A percentile compares a stretch with the other conserved stretches of the same genome.
Evolutionary conservation across 257 asterid species (phyloP).

Genomic region (Salvia miltiorrhiza): DNA sequence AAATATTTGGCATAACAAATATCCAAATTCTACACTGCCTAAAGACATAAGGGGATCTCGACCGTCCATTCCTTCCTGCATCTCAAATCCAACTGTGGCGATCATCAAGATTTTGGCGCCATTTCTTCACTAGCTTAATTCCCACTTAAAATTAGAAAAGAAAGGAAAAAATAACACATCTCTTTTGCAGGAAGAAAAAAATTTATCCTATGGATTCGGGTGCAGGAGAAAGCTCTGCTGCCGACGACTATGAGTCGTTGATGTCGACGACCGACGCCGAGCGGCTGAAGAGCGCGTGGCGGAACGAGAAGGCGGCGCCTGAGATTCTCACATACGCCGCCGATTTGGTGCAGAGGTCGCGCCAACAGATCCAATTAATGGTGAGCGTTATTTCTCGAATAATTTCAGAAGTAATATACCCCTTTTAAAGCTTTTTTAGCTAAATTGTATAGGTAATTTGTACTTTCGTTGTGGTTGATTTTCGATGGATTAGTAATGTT

Average conservation of each 20-base stretch:
- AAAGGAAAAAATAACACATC: not conserved
- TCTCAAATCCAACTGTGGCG: not conserved
- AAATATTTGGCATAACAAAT: no score
- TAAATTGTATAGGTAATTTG: not conserved
- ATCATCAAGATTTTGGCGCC: slow-evolving; percentile 26
- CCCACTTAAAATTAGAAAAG: no score
- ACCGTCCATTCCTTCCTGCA: not conserved
- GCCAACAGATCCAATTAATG: slow-evolving; percentile 67
- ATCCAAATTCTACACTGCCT: no score
- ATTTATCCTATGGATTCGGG: slow-evolving; percentile 50
- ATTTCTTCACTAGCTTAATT: slow-evolving; percentile 13
- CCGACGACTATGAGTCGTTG: slow-evolving; percentile 66
- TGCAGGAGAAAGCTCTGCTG: slow-evolving; percentile 45
- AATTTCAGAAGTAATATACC: not conserved
- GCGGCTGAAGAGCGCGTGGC: slow-evolving; percentile 82
- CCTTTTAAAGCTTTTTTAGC: not conserved
- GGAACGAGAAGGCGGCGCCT: slow-evolving; percentile 94
- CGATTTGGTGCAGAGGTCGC: slow-evolving; percentile 61
- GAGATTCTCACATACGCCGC: slow-evolving; percentile 70
- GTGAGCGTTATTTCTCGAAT: slow-evolving; percentile 26
- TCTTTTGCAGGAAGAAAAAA: not conserved
- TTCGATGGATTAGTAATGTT: not conserved
- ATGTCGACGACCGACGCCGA: slow-evolving; percentile 69
- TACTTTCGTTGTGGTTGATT: not conserved
- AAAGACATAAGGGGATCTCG: not conserved